Evolutionary conservation across 495 filamentous ascomycete genomes (phyloP), one percentile per base, ranked within the genome.

Genomic region (Articulospora tetracladia): DNA sequence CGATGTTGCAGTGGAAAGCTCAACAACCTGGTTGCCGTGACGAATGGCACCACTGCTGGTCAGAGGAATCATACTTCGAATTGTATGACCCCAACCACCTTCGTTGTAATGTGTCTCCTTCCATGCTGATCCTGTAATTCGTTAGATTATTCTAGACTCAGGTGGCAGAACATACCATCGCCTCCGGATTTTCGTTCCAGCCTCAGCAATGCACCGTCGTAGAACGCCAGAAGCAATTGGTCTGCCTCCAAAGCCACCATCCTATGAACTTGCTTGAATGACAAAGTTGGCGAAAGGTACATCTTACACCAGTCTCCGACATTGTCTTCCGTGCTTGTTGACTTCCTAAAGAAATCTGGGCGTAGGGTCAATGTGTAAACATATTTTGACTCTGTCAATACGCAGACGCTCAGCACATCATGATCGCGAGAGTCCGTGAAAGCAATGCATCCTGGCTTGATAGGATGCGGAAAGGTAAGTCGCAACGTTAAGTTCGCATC

Each of bases 311-410:
- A 89, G 39, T 92, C 89, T 2, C 77, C 75, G 13, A 89, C 72
- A 52, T 88, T 86, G 23, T 84, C 82, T 59, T 96, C 90, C 39
- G 85, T 85, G 20, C 85, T 85, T 1, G 77, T 75, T 46, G 76
- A 70, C 64, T 83, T 82, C 39, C 84, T 78, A 70, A 97, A 95
- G 69, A 89, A 91, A 47, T 95, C 89, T 22, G 87, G 86, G 54
- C 86, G 88, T 24, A 98, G 71, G 12, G 79, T 86, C 60, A 98
- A 74, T 15, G 91, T 92, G 72, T 91, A 89, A 1, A 98, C 79
- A 58, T 91, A 84, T 63, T 88, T 88, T 0, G 78, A 79, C 41
- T 82, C 82, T 57, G 95, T 96, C 64, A 98, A 74, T 52, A 87
- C 88, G 73, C 89, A 96, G 24, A 93, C 82, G 62, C 79, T 87